A percentile compares a stretch with the other conserved stretches of the same genome.
Conservation (phyloP, 1,139 yeast species). For the Zygosaccharomyces pseudobailii region DNA sequence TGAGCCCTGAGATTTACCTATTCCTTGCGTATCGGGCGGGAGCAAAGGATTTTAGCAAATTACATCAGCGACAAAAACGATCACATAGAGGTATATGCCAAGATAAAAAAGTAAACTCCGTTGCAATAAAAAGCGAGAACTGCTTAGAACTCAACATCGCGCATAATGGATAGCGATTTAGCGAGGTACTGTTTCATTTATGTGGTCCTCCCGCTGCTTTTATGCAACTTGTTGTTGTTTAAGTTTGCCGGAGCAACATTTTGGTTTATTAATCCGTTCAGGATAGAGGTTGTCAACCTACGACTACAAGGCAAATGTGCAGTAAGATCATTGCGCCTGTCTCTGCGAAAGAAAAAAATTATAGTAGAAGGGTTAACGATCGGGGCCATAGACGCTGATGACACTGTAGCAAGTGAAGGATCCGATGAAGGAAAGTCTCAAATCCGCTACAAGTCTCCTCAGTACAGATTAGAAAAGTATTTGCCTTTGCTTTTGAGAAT, state of each 20-base stretch:
- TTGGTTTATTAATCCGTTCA: constrained; percentile 19
- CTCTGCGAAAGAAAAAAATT: constrained; percentile 16
- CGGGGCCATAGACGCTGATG: neutral
- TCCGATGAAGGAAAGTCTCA: neutral
- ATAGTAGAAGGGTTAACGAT: constrained; percentile 14
- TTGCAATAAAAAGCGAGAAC: neutral
- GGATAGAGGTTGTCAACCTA: constrained; percentile 15
- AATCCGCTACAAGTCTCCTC: too few species aligned
- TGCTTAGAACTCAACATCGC: neutral
- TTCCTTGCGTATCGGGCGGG: neutral
- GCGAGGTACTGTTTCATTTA: constrained; percentile 1
- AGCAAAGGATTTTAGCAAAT: neutral
- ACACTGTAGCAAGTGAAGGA: neutral
- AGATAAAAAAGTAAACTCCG: neutral
- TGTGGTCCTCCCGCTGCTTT: constrained; percentile 5
- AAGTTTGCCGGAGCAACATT: constrained; percentile 8
- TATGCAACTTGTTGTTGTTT: constrained; percentile 4
- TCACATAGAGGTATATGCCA: neutral
- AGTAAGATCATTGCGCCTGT: constrained; percentile 20
- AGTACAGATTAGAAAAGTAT: neutral
- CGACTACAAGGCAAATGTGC: constrained; percentile 11
- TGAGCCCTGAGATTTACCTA: neutral
- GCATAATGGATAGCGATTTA: neutral
- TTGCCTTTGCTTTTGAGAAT: neutral
- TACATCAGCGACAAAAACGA: neutral